phyloP scores from a whole-genome alignment of 768 basidiomycete species.

The Boletus tomentosulus region DNA sequence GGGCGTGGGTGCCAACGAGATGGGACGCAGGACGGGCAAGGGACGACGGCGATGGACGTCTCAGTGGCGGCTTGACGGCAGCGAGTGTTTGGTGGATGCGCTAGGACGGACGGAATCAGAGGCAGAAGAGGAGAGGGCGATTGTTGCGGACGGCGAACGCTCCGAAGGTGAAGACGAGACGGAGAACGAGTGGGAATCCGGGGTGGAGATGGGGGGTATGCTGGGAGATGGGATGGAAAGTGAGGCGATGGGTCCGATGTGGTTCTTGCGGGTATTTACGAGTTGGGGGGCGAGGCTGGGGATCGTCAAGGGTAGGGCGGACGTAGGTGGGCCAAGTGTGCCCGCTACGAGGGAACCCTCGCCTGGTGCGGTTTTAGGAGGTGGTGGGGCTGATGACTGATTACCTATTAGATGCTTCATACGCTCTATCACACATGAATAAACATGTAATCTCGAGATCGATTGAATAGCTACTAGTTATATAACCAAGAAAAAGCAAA shows the following conservation, averaged over 20 bases:
- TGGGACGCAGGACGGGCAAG: slow-evolving; percentile 28
- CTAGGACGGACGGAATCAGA: slow-evolving; percentile 73
- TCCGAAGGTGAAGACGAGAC: slow-evolving; percentile 28
- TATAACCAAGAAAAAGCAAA: neutral
- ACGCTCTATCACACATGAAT: slow-evolving; percentile 12
- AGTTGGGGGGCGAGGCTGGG: slow-evolving; percentile 71
- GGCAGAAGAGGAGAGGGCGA: slow-evolving; percentile 61
- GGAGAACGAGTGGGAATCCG: slow-evolving; percentile 27
- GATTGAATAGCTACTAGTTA: slow-evolving; percentile 9
- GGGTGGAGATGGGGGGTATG: slow-evolving; percentile 12
- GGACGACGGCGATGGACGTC: slow-evolving; percentile 36
- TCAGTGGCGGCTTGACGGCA: slow-evolving; percentile 68
- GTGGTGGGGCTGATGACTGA: neutral
- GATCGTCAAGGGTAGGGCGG: slow-evolving; percentile 28
- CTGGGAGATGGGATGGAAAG: slow-evolving; percentile 20
- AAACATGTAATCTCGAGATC: slow-evolving; percentile 6
- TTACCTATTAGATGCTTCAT: too few species aligned
- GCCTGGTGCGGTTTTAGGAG: slow-evolving; percentile 7
- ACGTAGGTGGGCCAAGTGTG: slow-evolving; percentile 13
- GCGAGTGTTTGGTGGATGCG: slow-evolving; percentile 57
- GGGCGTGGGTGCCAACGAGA: slow-evolving; percentile 42
- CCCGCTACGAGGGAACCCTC: slow-evolving; percentile 16
- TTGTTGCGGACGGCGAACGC: slow-evolving; percentile 27
- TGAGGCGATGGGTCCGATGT: slow-evolving; percentile 67
- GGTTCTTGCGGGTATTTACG: slow-evolving; percentile 72